Percentiles rank a stretch among this genome's conserved stretches.
These are phyloP conservation scores for Sphagnum magellanicum DNA, from an alignment of 228 moss, liverwort and hornwort species.

Conservation along the genomic window DNA sequence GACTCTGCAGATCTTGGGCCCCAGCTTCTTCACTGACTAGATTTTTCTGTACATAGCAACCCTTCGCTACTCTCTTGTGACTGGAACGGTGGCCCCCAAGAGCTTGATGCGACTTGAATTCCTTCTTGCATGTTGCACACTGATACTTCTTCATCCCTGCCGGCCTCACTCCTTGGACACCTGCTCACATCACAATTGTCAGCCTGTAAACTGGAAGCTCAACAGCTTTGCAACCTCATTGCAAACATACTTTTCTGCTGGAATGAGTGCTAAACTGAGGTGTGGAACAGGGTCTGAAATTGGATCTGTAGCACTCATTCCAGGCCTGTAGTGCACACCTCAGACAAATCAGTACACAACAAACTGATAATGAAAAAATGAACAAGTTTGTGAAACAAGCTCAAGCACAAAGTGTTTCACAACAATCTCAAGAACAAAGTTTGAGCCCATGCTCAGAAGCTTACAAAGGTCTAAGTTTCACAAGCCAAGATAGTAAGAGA, in stretches of 20 bases:
- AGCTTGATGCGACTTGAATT: slow-evolving; percentile 94
- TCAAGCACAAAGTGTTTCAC: too few species aligned
- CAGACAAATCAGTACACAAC: too few species aligned
- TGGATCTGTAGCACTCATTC: too few species aligned
- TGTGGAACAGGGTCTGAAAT: background rate
- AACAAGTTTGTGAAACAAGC: too few species aligned
- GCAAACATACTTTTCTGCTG: too few species aligned
- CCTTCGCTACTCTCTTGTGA: slow-evolving; percentile 93
- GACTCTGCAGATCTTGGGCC: slow-evolving; percentile 35
- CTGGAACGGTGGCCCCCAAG: slow-evolving; percentile 91
- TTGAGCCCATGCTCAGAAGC: too few species aligned
- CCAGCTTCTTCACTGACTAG: slow-evolving; percentile 34
- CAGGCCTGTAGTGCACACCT: too few species aligned
- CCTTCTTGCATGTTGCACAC: slow-evolving; percentile 77
- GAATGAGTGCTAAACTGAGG: too few species aligned
- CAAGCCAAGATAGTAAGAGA: too few species aligned
- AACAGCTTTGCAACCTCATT: background rate
- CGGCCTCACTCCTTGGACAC: slow-evolving; percentile 26
- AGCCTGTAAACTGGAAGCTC: slow-evolving; percentile 5
- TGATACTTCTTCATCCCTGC: slow-evolving; percentile 42
- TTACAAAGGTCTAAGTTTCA: too few species aligned
- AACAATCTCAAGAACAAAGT: too few species aligned
- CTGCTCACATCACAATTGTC: slow-evolving; percentile 15
- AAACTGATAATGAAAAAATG: too few species aligned
- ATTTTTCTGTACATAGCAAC: slow-evolving; percentile 77